Conservation (phyloP, 129 eudicot species). For the Centella asiatica region DNA sequence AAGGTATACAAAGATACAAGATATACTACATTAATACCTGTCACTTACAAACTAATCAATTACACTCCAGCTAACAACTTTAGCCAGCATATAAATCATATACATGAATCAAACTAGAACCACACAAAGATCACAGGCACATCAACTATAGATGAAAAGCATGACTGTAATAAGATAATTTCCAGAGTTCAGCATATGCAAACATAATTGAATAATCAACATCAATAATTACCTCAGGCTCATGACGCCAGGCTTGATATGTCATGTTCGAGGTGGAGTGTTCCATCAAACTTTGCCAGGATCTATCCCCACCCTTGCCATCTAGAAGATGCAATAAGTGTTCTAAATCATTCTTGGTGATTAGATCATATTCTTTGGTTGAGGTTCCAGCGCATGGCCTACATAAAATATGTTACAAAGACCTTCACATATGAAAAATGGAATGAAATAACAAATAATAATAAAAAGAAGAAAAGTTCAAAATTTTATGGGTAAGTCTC, state of each 20-base stretch:
- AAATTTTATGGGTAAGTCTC: not conserved
- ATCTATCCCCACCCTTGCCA: conserved; percentile 52
- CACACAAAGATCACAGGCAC: not conserved
- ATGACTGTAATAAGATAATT: not conserved
- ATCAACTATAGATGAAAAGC: not conserved
- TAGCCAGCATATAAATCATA: too few relatives aligned
- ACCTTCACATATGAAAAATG: too few relatives aligned
- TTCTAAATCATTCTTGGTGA: conserved; percentile 65
- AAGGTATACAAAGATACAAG: too few relatives aligned
- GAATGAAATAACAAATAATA: too few relatives aligned
- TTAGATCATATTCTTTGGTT: conserved; percentile 36
- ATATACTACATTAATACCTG: too few relatives aligned
- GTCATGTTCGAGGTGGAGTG: conserved; percentile 71
- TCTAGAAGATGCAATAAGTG: conserved; percentile 71
- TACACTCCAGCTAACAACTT: too few relatives aligned
- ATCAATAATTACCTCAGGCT: conserved; percentile 65
- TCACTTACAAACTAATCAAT: too few relatives aligned
- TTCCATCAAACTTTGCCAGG: conserved; percentile 83
- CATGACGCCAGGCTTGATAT: conserved; percentile 98
- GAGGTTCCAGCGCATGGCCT: conserved; percentile 37
- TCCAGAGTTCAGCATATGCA: not conserved
- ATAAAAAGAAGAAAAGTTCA: not conserved
- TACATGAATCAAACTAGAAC: not conserved
- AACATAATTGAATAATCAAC: not conserved
- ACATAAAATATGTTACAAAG: too few relatives aligned